These are phyloP conservation scores for Taphrina pruni DNA, from an alignment of 1,139 yeast genomes.

Conservation along the genomic window DNA sequence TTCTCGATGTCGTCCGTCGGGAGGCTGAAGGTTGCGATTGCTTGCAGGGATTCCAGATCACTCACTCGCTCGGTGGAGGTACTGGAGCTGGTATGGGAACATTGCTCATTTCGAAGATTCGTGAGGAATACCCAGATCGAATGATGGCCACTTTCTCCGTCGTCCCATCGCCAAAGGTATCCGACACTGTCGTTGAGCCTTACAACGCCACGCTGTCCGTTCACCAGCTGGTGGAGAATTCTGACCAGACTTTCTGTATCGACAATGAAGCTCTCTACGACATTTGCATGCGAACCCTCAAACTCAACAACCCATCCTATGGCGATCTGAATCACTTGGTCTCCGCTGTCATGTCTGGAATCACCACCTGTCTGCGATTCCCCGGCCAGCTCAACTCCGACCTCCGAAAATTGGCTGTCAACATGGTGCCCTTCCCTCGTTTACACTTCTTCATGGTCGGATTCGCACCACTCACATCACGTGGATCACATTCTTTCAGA, in stretches of 20 bases:
- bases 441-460: constrained; percentile 58
- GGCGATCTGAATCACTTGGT: constrained; percentile 56
- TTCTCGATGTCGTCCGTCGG: constrained; percentile 57
- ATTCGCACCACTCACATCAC: constrained; percentile 57
- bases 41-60: constrained; percentile 58
- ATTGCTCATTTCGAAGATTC: constrained; percentile 53
- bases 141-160: constrained; percentile 59
- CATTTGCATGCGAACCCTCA: constrained; percentile 55
- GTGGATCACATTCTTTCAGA: constrained; percentile 56
- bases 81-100: constrained; percentile 59
- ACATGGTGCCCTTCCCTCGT: constrained; percentile 58
- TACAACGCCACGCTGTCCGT: constrained; percentile 56
- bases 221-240: constrained; percentile 56
- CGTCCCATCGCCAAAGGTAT: constrained; percentile 56
- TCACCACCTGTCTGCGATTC: constrained; percentile 57
- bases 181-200: constrained; percentile 58
- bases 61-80: constrained; percentile 59
- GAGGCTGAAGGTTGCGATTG: constrained; percentile 58
- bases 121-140: constrained; percentile 58
- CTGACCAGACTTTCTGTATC: constrained; percentile 57
- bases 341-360: constrained; percentile 58
- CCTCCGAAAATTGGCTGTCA: constrained; percentile 57
- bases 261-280: constrained; percentile 58
- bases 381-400: constrained; percentile 59
- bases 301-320: constrained; percentile 54